These are phyloP conservation scores for Pseudocercospora musae DNA, from an alignment of 2,329 filamentous ascomycete genomes.

Conservation along the genomic window DNA sequence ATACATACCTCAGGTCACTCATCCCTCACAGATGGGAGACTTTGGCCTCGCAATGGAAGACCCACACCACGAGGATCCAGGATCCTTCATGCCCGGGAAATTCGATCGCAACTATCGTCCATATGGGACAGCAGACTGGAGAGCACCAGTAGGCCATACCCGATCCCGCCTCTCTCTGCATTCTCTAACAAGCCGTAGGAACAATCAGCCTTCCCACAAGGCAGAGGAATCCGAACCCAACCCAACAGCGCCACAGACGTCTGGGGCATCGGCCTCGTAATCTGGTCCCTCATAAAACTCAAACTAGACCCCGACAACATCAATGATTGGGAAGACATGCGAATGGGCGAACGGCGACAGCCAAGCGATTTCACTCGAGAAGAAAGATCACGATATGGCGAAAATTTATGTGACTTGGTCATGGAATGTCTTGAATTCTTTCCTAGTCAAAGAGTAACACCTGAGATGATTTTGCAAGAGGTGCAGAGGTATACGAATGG, in stretches of 20 bases:
- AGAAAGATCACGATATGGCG: background rate
- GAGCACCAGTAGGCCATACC: background rate
- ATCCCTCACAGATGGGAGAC: background rate
- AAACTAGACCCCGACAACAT: background rate
- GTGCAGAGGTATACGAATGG: background rate
- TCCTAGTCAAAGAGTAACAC: background rate
- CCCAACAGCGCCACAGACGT: background rate
- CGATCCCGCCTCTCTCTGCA: background rate
- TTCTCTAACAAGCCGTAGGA: background rate
- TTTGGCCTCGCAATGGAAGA: background rate
- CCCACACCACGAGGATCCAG: background rate
- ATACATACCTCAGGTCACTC: background rate
- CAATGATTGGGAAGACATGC: background rate
- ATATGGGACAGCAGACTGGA: background rate
- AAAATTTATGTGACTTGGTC: background rate
- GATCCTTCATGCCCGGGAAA: background rate
- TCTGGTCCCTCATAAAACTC: background rate
- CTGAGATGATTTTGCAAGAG: background rate
- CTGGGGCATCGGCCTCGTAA: background rate
- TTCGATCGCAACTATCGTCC: background rate
- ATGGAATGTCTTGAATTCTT: background rate
- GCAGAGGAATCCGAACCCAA: background rate
- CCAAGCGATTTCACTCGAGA: background rate
- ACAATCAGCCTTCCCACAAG: background rate
- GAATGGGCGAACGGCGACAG: background rate